Evolutionary conservation across 2,329 filamentous ascomycete genomes (phyloP), one percentile per base, ranked within the genome.

Genomic region (Calonectria pseudoturangicola): DNA sequence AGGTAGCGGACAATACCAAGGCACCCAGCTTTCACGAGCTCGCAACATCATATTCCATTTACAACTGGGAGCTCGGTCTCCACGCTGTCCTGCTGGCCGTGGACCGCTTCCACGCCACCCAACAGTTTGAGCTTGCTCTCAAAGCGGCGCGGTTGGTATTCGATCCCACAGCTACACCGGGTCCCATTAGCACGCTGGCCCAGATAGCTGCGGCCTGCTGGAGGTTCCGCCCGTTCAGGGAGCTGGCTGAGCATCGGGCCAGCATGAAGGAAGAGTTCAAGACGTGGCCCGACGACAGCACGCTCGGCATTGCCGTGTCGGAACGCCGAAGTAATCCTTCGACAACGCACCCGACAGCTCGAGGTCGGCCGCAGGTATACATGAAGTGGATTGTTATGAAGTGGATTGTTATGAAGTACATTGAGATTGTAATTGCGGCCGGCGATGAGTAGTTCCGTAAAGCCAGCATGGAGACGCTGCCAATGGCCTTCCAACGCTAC

Each of bases 401-500:
- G 41, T 74, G 66, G 36, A 67, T 70, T n/a, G 48, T 67, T 6
- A 64, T 72, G 45, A 74, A 72, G 41, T 74, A 74, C 30, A 65
- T 72, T 9, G 54, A 73, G 47, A 64, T 70, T 28, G 67, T 74
- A 0, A 62, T 77, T 8, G 70, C 73, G 0, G 7, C 15, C 3
- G 76, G 74, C 5, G 76, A 77, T 18, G 7, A 27, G 8, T 66
- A 71, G 33, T 74, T 76, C 50, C 64, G 69, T 1, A 67, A 71
- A 12, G 28, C 56, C 33, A 69, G 58, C n/a, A 27, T 75, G 4
- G 73, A 76, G 54, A 56, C 43, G 0, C 9, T 76, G 1, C 67
- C 71, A 0, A 13, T 74, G 4, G 75, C 73, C 9, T 71, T 75
- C 10, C 71, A 76, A 16, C 45, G 50, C 0, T 76, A 76, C 45